These are phyloP conservation scores for Parvularia atlantis DNA, from an alignment of 78 protist species.

Conservation along the genomic window DNA sequence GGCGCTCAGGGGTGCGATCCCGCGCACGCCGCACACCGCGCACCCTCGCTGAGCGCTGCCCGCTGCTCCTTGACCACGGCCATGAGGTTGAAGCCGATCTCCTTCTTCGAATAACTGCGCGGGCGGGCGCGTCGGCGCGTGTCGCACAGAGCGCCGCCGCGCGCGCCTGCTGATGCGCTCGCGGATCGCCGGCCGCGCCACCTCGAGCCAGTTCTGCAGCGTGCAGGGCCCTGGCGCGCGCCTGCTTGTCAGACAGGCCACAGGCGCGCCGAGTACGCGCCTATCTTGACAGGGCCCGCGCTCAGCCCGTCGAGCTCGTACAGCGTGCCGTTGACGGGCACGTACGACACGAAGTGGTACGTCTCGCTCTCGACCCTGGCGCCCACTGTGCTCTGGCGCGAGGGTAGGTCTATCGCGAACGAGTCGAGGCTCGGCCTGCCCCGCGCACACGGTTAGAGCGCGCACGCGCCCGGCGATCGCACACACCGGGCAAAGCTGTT, in stretches of 20 bases:
- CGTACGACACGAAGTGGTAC: constrained; percentile 78
- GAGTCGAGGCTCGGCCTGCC: too few species aligned
- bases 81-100: constrained; percentile 80
- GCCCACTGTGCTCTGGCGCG: too few species aligned
- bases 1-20: too few species aligned
- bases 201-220: constrained; percentile 19
- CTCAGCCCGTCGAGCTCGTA: constrained; percentile 92
- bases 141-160: too few species aligned
- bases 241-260: too few species aligned
- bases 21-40: too few species aligned
- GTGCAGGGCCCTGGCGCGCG: background rate
- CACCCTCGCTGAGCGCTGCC: background rate
- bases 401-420: constrained; percentile 38
- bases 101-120: constrained; percentile 37
- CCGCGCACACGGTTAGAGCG: too few species aligned
- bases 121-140: background rate
- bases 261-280: too few species aligned
- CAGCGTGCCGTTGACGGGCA: constrained; percentile 70
- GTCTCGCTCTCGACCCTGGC: constrained; percentile 62
- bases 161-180: too few species aligned
- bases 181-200: constrained; percentile 42
- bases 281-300: too few species aligned
- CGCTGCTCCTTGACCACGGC: constrained; percentile 55
- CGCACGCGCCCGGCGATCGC: too few species aligned
- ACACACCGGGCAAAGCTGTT: constrained; percentile 75